Percentiles rank a stretch among this genome's conserved stretches.
Evolutionary conservation across 805 yeast species (phyloP).

Genomic region (Blastobotrys mokoenaii): DNA sequence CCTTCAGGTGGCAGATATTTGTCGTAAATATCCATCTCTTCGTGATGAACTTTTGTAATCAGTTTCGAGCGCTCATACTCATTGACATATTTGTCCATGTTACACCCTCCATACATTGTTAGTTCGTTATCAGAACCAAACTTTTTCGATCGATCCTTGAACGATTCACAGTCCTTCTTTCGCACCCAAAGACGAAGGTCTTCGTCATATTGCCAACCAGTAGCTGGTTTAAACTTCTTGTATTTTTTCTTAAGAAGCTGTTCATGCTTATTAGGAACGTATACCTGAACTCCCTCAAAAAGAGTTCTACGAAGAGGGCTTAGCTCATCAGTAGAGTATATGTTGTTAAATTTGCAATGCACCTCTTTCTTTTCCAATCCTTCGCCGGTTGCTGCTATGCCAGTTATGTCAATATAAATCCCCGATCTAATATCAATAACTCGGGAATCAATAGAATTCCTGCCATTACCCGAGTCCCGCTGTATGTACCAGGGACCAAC

Average conservation of each 20-base stretch:
- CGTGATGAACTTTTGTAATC: conserved; percentile 28
- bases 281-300: conserved; percentile 50
- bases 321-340: conserved; percentile 40
- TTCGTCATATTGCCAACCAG: conserved; percentile 30
- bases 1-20: background rate
- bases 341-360: conserved; percentile 52
- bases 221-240: conserved; percentile 17
- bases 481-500: conserved; percentile 42
- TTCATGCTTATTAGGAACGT: conserved; percentile 36
- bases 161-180: conserved; percentile 13
- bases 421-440: conserved; percentile 57
- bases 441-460: conserved; percentile 44
- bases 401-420: conserved; percentile 50
- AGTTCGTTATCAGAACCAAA: conserved; percentile 23
- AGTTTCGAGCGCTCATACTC: conserved; percentile 29
- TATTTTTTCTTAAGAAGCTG: conserved; percentile 34
- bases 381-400: conserved; percentile 29
- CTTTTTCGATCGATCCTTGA: conserved; percentile 16
- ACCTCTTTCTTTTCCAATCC: conserved; percentile 16
- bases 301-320: conserved; percentile 44
- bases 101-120: conserved; percentile 26
- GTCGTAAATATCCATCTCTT: conserved; percentile 26
- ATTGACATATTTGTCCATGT: conserved; percentile 27
- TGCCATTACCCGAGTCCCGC: conserved; percentile 41
- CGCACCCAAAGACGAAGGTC: conserved; percentile 50